A percentile compares a stretch with the other conserved stretches of the same genome.
These are phyloP conservation scores for Camellia lanceoleosa DNA, from an alignment of 148 eudicot species.

Conservation along the genomic window DNA sequence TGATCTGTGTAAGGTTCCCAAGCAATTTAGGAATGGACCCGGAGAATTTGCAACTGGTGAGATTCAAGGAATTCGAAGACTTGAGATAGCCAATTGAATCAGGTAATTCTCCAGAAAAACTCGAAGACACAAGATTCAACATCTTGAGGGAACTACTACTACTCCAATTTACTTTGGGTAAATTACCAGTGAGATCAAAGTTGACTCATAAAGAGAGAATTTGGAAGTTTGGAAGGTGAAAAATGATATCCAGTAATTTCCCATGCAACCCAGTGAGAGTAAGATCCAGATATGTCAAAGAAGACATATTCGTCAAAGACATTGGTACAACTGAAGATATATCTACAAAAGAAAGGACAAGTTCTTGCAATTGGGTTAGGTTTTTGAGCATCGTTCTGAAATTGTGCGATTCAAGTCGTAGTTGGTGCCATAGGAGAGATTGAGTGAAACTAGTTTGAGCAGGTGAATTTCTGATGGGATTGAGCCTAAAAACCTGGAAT, in stretches of 20 bases:
- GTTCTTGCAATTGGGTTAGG: conserved; percentile 3
- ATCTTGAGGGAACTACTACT: neutral
- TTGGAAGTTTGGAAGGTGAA: conserved; percentile 11
- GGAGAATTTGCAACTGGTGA: conserved; percentile 1
- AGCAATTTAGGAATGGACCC: conserved; percentile 10
- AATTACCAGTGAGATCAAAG: conserved; percentile 5
- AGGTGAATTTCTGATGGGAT: too few relatives aligned
- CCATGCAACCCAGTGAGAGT: neutral
- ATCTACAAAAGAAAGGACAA: neutral
- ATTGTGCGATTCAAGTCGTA: neutral
- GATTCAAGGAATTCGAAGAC: neutral
- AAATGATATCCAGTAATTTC: neutral
- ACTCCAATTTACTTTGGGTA: neutral
- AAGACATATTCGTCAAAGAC: conserved; percentile 7
- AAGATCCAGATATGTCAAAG: conserved; percentile 5
- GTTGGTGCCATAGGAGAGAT: too few relatives aligned
- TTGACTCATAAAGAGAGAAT: neutral
- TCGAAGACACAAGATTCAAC: neutral
- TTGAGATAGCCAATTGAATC: conserved; percentile 6
- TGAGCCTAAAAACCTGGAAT: too few relatives aligned
- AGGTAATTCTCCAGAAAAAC: conserved; percentile 3
- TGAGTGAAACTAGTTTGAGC: too few relatives aligned
- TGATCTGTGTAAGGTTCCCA: conserved; percentile 4
- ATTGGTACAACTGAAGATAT: neutral
- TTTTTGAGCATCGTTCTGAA: conserved; percentile 5